Base-by-base conservation (phyloP, 352 stramenopile genomes). In the Albugo candida region DNA sequence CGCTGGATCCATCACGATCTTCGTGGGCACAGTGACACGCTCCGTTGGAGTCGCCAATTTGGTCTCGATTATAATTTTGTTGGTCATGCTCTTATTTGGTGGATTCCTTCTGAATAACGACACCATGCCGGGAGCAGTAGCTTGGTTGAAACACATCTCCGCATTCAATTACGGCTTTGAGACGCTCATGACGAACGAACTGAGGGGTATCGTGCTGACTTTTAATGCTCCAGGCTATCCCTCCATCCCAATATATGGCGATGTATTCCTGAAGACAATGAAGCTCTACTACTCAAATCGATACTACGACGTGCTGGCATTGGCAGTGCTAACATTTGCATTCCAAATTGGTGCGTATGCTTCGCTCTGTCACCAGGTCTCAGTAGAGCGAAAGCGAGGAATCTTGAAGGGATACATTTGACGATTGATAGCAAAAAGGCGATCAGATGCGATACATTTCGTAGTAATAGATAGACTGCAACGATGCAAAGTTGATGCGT, bases 81-180 rank as follows among this genome's bases (percentile, higher is more conserved):
- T 92, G 10, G 46, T 87, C 42, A 87, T 83, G 67, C 55, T 92
- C 43, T 56, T 92, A 11, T 92, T 88, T 55, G 75, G 78, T n/a
- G 78, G 78, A 17, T 86, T 88, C 43, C 48, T 92, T 45, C 69
- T 92, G 45, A 85, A 92, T 55, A 69, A 75, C 13, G 68, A 86
- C 59, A 81, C 73, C 16, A 85, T 92, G 63, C 67, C 67, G 24
- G 43, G 52, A 31, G 71, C 52, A n/a, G 67, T 85, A 8, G 67
- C 55, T 11, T 86, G 70, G 70, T 42, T 92, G 41, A 75, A 87
- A 48, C 71, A 83, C 45, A 56, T 87, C 12, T 88, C 75, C 19
- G 78, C 86, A 51, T 92, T 87, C 56, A 82, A 64, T 49, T 92
- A 92, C 52, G 78, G 70, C 35, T 92, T 88, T 41, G 78, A 92